Evolutionary conservation across 208 protist species (phyloP), one percentile per base, ranked within the genome.

Genomic region (Wallacemonas sp.): DNA sequence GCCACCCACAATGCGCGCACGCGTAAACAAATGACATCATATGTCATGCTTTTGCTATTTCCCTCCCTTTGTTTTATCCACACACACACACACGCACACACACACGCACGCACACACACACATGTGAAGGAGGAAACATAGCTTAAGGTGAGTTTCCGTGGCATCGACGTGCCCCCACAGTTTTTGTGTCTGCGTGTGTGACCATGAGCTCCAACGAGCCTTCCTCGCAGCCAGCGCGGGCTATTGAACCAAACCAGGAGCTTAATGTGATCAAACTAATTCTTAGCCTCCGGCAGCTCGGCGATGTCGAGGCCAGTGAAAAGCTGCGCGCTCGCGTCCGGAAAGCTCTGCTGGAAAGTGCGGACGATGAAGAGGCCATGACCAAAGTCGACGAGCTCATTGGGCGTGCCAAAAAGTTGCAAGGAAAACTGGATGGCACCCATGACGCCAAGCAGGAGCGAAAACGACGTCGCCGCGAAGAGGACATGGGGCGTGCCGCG

Each of bases 341-440:
- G 2, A 65, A 74, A 57, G 77, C 66, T 3, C 70, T 92, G 25
- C 57, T 79, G 52, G 48, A 80, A 42, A 86, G 74, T 32, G 42
- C 5, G 23, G 71, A 79, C 46, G 83, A 84, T 41, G 72, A 77
- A 10, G 65, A 52, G 11, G 86, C 86, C 3, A 76, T 77, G 57
- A 46, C 31, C 16, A 65, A 71, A 12, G 80, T 84, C 10, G 73
- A 85, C 1, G 70, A 82, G 16, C 68, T 89, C 23, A 57, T 92
- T n/a, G 77, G 72, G n/a, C 82, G 72, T 38, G 52, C 67, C 23
- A 59, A 22, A 31, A 79, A 74, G 23, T 3, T 57, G n/a, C 68
- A 81, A 46, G 87, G 82, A 28, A 87, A 84, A 49, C 54, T 92
- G 18, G 86, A 92, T 42, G 86, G 86, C 41, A 76, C 71, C 16